Base-by-base conservation (phyloP, 1,139 yeast species). In the Magnusiomyces sp. region DNA sequence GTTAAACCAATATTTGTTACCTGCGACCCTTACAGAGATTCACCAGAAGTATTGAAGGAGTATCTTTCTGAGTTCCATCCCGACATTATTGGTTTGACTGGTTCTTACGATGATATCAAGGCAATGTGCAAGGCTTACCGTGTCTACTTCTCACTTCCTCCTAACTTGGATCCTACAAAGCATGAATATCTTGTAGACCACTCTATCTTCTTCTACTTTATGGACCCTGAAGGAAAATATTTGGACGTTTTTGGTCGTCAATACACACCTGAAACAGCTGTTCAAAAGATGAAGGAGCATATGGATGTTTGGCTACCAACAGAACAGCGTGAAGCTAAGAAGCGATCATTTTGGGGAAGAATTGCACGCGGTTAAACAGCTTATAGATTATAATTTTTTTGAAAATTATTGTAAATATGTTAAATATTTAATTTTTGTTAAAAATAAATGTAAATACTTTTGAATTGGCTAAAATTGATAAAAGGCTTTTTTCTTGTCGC, bases 171-270 rank as follows among this genome's bases (percentile, higher is more conserved):
- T 65, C 92, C 95, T 0, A n/a, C n/a, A n/a, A 97, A 97, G 32
- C 95, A 92, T 67, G 97, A 92, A 60, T 92, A 92, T 64, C 76
- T 92, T 56, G 98, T 92, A 17, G 98, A 92, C 65, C 98, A 92
- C 68, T 88, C 97, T 6, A 90, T 92, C 53, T 92, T 90, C 77
- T 90, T 89, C 68, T 92, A 92, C 64, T 73, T 92, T 59, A 88
- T 92, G 95, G 97, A 92, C 64, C 90, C 95, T 17, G 97, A 92
- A 65, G 98, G 97, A 47, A 80, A 85, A 59, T 92, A 88, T 62
- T 85, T 90, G 50, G 97, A 92, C 67, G 97, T 92, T 13, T 75
- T 92, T 59, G 98, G 98, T 45, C 81, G 95, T 64, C 92, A 90
- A 60, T 88, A 83, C 58, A 85, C n/a, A n/a, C n/a, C 89, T 20